A percentile compares a stretch with the other conserved stretches of the same genome.
Conservation (phyloP, 176 grass and related monocot genomes). For the Alloteropsis semialata region DNA sequence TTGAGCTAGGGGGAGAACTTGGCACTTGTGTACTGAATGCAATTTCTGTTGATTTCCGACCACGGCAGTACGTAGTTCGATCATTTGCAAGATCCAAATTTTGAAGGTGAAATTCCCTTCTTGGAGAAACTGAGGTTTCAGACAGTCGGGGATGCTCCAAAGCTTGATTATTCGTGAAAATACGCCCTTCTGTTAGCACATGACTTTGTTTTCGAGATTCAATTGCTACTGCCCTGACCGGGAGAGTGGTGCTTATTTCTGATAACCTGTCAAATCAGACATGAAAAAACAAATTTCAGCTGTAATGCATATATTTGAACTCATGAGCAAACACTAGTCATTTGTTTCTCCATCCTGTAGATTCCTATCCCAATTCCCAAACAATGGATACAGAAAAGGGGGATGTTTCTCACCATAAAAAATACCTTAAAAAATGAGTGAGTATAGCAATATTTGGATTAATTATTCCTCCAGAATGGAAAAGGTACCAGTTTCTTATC, state of each 20-base stretch:
- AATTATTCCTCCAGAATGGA: background rate
- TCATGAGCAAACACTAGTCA: background rate
- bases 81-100: slow-evolving; percentile 39
- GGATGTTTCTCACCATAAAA: background rate
- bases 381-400: background rate
- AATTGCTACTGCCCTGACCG: slow-evolving; percentile 19
- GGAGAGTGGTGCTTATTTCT: slow-evolving; percentile 18
- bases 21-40: slow-evolving; percentile 35
- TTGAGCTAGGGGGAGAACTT: slow-evolving; percentile 41
- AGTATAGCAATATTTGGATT: background rate
- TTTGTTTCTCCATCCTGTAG: slow-evolving; percentile 10
- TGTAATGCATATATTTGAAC: background rate
- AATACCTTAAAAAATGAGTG: background rate
- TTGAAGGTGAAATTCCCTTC: slow-evolving; percentile 39
- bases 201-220: slow-evolving; percentile 41
- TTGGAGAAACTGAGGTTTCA: slow-evolving; percentile 44
- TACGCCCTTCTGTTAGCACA: slow-evolving; percentile 20
- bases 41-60: slow-evolving; percentile 54
- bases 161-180: slow-evolving; percentile 39
- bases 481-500: background rate
- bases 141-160: slow-evolving; percentile 34
- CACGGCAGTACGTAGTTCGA: slow-evolving; percentile 23
- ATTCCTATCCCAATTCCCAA: slow-evolving; percentile 22
- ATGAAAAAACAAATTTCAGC: slow-evolving; percentile 7
- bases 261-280: slow-evolving; percentile 32